A percentile compares a stretch with the other conserved stretches of the same genome.
These are phyloP conservation scores for Zygosaccharomyces lentus DNA, from an alignment of 805 yeast species.

Conservation along the genomic window DNA sequence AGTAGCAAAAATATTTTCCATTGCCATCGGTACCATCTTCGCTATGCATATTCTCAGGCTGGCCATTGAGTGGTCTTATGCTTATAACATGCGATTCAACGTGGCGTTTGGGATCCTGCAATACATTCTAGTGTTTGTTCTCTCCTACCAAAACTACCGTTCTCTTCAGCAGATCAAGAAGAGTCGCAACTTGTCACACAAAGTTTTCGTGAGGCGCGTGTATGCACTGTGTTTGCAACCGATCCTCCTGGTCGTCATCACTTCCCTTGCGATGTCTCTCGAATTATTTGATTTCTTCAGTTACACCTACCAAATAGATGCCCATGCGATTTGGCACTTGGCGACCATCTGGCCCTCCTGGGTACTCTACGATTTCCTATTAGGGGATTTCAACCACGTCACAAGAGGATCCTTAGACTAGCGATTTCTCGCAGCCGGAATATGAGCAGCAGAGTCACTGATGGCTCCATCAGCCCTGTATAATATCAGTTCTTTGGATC, in stretches of 20 bases:
- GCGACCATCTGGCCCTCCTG: conserved; percentile 79
- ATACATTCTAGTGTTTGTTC: conserved; percentile 41
- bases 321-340: conserved; percentile 92
- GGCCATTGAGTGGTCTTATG: conserved; percentile 75
- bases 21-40: conserved; percentile 48
- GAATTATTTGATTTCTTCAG: conserved; percentile 90
- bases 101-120: conserved; percentile 74
- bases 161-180: conserved; percentile 13
- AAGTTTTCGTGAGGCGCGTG: conserved; percentile 9
- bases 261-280: conserved; percentile 75
- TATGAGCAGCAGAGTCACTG: not conserved
- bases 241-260: conserved; percentile 45
- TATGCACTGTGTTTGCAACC: conserved; percentile 43
- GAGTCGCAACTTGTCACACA: conserved; percentile 1
- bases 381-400: conserved; percentile 37
- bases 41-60: conserved; percentile 62
- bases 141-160: conserved; percentile 34
- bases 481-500: not conserved
- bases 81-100: conserved; percentile 91
- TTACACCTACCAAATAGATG: conserved; percentile 65
- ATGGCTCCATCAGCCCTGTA: not conserved
- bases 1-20: conserved; percentile 37
- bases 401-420: conserved; percentile 10
- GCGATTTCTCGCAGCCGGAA: not conserved
- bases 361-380: conserved; percentile 63